These are phyloP conservation scores for Blastosporella zonata DNA, from an alignment of 1,284 basidiomycete genomes.

Conservation along the genomic window DNA sequence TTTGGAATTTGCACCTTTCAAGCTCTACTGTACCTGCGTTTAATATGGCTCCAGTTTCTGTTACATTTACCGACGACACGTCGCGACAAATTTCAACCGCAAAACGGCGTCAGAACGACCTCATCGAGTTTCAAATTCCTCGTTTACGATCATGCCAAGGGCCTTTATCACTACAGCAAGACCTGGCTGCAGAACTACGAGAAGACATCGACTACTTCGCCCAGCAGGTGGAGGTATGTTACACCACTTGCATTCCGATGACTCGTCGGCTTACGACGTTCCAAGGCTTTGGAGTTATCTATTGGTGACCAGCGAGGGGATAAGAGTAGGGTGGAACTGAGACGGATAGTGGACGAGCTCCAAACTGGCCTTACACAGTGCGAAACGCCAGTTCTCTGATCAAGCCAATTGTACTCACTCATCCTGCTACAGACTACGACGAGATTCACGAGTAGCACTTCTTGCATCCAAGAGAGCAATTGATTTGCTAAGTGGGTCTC, in stretches of 20 bases:
- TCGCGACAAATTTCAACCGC: slow-evolving; percentile 47
- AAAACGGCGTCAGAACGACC: slow-evolving; percentile 58
- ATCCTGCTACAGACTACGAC: slow-evolving; percentile 46
- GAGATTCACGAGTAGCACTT: slow-evolving; percentile 62
- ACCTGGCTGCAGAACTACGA: slow-evolving; percentile 69
- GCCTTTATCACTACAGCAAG: slow-evolving; percentile 66
- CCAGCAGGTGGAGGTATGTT: slow-evolving; percentile 66
- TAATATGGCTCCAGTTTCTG: slow-evolving; percentile 57
- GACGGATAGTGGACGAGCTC: slow-evolving; percentile 48
- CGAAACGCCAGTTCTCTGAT: slow-evolving; percentile 22
- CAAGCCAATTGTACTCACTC: slow-evolving; percentile 7
- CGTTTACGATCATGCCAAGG: slow-evolving; percentile 65
- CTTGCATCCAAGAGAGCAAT: slow-evolving; percentile 70
- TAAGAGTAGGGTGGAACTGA: slow-evolving; percentile 49
- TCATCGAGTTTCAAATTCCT: slow-evolving; percentile 71
- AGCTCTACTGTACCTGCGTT: slow-evolving; percentile 23
- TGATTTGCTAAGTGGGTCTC: slow-evolving; percentile 55
- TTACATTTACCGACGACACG: slow-evolving; percentile 49
- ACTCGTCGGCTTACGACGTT: neutral
- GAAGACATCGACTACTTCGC: slow-evolving; percentile 68
- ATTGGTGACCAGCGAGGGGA: slow-evolving; percentile 67
- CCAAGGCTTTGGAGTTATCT: slow-evolving; percentile 59
- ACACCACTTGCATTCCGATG: neutral
- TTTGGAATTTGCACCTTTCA: too few relatives aligned
- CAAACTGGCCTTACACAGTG: slow-evolving; percentile 48